These are phyloP conservation scores for Pichia manshurica DNA, from an alignment of 805 yeast species.

Conservation along the genomic window DNA sequence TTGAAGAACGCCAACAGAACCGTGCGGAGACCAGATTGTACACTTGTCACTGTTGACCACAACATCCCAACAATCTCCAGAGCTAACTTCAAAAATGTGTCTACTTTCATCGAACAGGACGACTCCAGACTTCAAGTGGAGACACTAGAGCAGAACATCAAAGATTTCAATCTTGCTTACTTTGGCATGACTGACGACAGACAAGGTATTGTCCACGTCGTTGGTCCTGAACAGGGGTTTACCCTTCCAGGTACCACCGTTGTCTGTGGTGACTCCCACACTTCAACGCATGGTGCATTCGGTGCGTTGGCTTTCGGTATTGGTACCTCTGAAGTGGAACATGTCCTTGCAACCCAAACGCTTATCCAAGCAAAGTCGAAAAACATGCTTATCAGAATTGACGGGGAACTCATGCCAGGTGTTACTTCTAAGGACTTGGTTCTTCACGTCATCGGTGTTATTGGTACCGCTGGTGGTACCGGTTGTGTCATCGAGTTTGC, in stretches of 20 bases:
- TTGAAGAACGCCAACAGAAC: constrained; percentile 77
- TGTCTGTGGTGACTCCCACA: constrained; percentile 98
- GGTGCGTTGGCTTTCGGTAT: constrained; percentile 98
- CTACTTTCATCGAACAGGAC: constrained; percentile 77
- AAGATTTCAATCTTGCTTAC: constrained; percentile 81
- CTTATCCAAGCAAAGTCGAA: constrained; percentile 90
- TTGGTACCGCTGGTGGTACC: constrained; percentile 99
- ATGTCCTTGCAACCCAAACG: constrained; percentile 96
- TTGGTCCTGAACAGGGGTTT: constrained; percentile 99
- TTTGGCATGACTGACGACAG: constrained; percentile 93
- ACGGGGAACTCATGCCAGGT: constrained; percentile 81
- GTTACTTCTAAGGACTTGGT: constrained; percentile 95
- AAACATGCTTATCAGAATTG: constrained; percentile 85
- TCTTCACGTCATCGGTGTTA: constrained; percentile 89
- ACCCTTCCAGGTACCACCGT: constrained; percentile 98
- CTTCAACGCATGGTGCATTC: constrained; percentile 98
- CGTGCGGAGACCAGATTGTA: constrained; percentile 89
- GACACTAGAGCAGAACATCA: constrained; percentile 89
- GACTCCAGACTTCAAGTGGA: constrained; percentile 90
- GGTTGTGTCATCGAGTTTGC: constrained; percentile 96
- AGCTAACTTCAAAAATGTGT: constrained; percentile 62
- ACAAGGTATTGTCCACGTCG: constrained; percentile 98
- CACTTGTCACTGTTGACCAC: constrained; percentile 93
- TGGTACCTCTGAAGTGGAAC: constrained; percentile 99
- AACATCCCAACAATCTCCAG: constrained; percentile 95